Base-by-base conservation (phyloP, 305 asterid genomes). In the Fraxinus angustifolia region DNA sequence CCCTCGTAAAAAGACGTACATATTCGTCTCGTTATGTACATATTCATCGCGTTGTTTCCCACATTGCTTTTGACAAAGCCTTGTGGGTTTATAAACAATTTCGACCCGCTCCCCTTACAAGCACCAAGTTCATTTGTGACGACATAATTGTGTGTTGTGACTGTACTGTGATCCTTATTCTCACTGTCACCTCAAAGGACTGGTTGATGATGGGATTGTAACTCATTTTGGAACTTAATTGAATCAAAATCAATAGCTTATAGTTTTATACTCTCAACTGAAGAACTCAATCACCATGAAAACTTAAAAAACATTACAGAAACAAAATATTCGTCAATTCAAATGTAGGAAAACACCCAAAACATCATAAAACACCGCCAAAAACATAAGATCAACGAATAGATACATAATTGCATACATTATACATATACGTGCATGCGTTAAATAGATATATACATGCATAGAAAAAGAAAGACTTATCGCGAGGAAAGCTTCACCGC, bases 401-500 rank as follows among this genome's bases (percentile, higher is more conserved):
- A 53, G 23, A 53, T 53, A 53, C 31, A 28, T 28, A 28, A 28
- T 28, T 28, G 30, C 8, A n/a, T n/a, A n/a, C n/a, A n/a, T n/a
- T n/a, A 53, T 2, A 4, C 23, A 62, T 48, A 19, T 31, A 12
- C n/a, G 50, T 35, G 72, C 75, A 83, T 82, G 77, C 33, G 76
- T 42, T 38, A 8, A 38, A 34, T 28, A 12, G 11, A 82, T 28
- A 28, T 28, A 28, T 28, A 28, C 30, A 28, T 73, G 30, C 17
- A 31, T 74, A 72, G 30, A 28, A 2, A 11, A 11, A 5, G 75
- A 0, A 35, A 7, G 6, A 76, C 87, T 83, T 76, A 86, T 28
- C 30, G 30, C 30, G 1, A 28, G 30, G 30, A 28, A 28, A 28
- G 30, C 30, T 31, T 31, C 34, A 31, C 2, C 34, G 34, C 34